Evolutionary conservation across 2,329 filamentous ascomycete species (phyloP).

Genomic region (Monosporascus sp.): DNA sequence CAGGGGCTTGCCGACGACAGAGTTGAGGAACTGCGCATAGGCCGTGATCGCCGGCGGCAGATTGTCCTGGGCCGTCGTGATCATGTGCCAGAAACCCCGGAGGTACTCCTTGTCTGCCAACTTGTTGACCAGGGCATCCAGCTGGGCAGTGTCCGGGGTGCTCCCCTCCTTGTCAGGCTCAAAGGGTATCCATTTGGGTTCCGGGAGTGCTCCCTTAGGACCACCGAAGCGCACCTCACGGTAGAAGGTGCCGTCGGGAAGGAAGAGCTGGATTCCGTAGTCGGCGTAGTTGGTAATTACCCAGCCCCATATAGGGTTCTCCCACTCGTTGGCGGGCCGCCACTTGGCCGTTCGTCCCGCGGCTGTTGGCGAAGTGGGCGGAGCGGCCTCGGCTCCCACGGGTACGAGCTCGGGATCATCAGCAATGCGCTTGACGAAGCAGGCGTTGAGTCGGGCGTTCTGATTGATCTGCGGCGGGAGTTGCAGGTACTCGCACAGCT

Average conservation of each 20-base stretch:
- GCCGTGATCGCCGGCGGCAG: slow-evolving; percentile 24
- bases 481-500: slow-evolving; percentile 32
- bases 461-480: slow-evolving; percentile 38
- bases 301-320: slow-evolving; percentile 38
- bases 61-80: slow-evolving; percentile 22
- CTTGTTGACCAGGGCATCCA: slow-evolving; percentile 22
- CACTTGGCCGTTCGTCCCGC: too few relatives aligned
- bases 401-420: too few relatives aligned
- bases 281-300: slow-evolving; percentile 36
- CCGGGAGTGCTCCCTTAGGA: slow-evolving; percentile 7
- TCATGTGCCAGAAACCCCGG: slow-evolving; percentile 28
- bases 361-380: too few relatives aligned
- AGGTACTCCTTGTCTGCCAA: slow-evolving; percentile 23
- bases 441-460: slow-evolving; percentile 28
- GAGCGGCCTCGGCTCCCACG: too few relatives aligned
- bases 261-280: slow-evolving; percentile 36
- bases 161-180: slow-evolving; percentile 5
- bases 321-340: slow-evolving; percentile 27
- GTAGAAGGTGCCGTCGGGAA: slow-evolving; percentile 35
- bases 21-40: slow-evolving; percentile 30
- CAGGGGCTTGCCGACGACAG: slow-evolving; percentile 34
- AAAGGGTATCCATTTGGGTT: slow-evolving; percentile 31
- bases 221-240: slow-evolving; percentile 34
- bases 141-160: too few relatives aligned
- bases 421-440: slow-evolving; percentile 21